Percentiles rank a stretch among this genome's conserved stretches.
Conservation (phyloP, 176 grass and related monocot genomes). For the Carex myosuroides region DNA sequence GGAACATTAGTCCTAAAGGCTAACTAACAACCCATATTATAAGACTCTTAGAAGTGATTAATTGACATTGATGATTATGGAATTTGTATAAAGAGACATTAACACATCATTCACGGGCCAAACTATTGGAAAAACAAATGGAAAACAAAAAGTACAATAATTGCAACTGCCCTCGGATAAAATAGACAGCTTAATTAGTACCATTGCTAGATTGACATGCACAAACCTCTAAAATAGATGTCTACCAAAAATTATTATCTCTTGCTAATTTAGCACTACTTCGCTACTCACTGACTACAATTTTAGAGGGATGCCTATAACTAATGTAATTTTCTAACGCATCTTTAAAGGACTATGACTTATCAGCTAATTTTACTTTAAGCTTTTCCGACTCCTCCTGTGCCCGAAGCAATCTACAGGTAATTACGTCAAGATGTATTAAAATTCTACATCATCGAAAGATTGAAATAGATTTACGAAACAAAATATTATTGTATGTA, state of each 20-base stretch:
- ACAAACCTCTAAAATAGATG: slow-evolving; percentile 7
- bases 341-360: not conserved
- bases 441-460: not conserved
- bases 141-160: not conserved
- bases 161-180: not conserved
- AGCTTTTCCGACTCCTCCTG: slow-evolving; percentile 80
- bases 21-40: too few relatives aligned
- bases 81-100: not conserved
- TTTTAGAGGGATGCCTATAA: slow-evolving; percentile 2
- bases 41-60: not conserved
- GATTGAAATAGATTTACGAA: slow-evolving; percentile 9
- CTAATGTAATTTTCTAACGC: not conserved
- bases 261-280: slow-evolving; percentile 4
- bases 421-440: not conserved
- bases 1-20: too few relatives aligned
- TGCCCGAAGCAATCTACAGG: slow-evolving; percentile 54
- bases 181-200: slow-evolving; percentile 6
- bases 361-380: slow-evolving; percentile 63
- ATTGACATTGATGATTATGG: not conserved
- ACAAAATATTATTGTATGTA: slow-evolving; percentile 14
- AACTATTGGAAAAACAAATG: not conserved
- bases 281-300: not conserved
- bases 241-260: slow-evolving; percentile 1
- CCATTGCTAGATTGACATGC: not conserved
- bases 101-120: not conserved